Evolutionary conservation across 352 stramenopile genomes (phyloP), one percentile per base, ranked within the genome.

Genomic region (Phytophthora idaei): DNA sequence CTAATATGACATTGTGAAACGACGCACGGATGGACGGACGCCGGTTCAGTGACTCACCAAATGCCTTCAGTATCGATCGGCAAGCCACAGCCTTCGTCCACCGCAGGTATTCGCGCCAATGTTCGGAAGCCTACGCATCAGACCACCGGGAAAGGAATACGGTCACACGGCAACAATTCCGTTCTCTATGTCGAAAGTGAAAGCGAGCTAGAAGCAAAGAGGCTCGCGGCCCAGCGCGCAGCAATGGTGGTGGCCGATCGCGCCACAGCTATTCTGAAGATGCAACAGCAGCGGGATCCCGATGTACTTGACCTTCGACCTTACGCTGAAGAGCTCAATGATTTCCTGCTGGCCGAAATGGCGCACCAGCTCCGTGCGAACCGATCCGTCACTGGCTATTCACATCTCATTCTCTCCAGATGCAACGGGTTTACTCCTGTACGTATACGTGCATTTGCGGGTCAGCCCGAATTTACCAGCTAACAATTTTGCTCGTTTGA

Each of bases 321-420:
- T 39, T 87, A 76, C 28, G 65, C 77, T 10, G 39, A 46, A 7
- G 82, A 85, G 46, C 65, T 93, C 2, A 70, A 83, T 45, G 84
- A 91, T 52, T 68, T 75, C 27, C 41, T 93, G 49, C 57, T 93
- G 47, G 81, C 81, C 17, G 84, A 90, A 60, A 61, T 93, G 21
- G 81, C 81, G 4, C 71, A 74, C 12, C 84, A 93, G 58, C 45
- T 91, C 27, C 62, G 56, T 21, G 67, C 70, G 9, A 92, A 84
- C 42, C 54, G 80, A 28, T 42, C 12, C 36, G 54, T 51, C 17
- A 53, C 51, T 21, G 68, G 74, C 7, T 90, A 85, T 69, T 86
- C 78, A 7, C 74, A 72, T 0, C 46, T 90, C 14, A 66, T 90
- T 8, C 59, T 92, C 17, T 87, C 80, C 0, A 69, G 68, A 21